Evolutionary conservation across 2,329 filamentous ascomycete genomes (phyloP).

Genomic region (Trichoderma sp.): DNA sequence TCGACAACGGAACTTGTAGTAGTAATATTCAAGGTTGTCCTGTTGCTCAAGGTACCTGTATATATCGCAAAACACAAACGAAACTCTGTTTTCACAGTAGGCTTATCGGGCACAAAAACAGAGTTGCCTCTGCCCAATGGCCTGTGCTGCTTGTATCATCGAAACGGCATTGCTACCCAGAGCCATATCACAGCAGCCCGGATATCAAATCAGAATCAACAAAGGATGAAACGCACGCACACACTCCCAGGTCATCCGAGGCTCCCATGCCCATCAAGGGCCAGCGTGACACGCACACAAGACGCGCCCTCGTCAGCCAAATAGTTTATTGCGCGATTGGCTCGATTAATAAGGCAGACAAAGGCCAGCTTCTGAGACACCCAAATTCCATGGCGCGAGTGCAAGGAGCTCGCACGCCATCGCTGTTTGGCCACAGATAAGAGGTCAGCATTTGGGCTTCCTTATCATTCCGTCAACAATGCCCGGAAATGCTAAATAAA

Average conservation of each 20-base stretch:
- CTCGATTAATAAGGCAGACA: conserved; percentile 17
- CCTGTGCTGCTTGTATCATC: neutral
- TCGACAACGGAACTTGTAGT: too few relatives aligned
- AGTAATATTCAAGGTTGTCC: neutral
- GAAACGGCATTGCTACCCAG: conserved; percentile 11
- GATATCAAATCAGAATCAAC: neutral
- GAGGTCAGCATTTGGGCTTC: neutral
- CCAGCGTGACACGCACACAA: conserved; percentile 15
- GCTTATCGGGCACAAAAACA: conserved; percentile 3
- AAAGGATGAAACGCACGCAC: neutral
- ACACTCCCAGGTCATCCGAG: conserved; percentile 3
- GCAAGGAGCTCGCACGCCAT: conserved; percentile 21
- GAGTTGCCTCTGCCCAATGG: neutral
- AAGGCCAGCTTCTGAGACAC: neutral
- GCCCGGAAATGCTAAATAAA: neutral
- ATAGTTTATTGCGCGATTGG: conserved; percentile 22
- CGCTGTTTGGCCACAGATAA: neutral
- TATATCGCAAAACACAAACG: neutral
- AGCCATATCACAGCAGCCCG: conserved; percentile 5
- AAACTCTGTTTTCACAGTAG: neutral
- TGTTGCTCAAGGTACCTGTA: neutral
- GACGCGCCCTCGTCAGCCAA: conserved; percentile 22
- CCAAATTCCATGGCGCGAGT: conserved; percentile 18
- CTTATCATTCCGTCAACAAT: neutral
- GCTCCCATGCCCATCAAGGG: conserved; percentile 4